Conservation (phyloP, 83 land plant genomes). For the Isoetes engelmannii region DNA sequence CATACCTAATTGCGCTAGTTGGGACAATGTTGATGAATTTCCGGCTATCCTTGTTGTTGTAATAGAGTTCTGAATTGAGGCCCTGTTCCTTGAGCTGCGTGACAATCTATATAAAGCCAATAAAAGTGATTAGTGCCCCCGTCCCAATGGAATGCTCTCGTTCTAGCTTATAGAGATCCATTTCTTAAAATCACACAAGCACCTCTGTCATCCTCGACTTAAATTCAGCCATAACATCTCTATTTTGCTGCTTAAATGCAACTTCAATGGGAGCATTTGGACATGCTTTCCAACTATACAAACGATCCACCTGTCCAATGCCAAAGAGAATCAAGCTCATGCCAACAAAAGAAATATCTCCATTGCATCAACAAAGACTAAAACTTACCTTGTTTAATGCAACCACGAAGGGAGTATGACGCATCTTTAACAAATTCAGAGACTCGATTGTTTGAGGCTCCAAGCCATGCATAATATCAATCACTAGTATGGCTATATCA, state of each 20-base stretch:
- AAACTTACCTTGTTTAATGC: slow-evolving; percentile 84
- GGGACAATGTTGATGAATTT: slow-evolving; percentile 87
- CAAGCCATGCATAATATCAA: slow-evolving; percentile 98
- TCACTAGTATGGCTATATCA: slow-evolving; percentile 94
- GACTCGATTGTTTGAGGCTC: slow-evolving; percentile 97
- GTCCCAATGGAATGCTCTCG: background rate
- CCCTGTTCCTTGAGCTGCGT: slow-evolving; percentile 88
- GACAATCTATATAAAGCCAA: slow-evolving; percentile 42
- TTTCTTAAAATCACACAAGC: background rate
- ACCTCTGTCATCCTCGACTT: slow-evolving; percentile 66
- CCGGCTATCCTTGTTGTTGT: slow-evolving; percentile 70
- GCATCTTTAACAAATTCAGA: slow-evolving; percentile 69
- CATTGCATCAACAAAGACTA: background rate
- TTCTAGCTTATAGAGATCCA: background rate
- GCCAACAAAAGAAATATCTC: background rate
- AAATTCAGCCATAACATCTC: slow-evolving; percentile 75
- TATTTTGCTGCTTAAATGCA: slow-evolving; percentile 63
- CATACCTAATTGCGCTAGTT: slow-evolving; percentile 88
- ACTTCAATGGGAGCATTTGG: slow-evolving; percentile 73
- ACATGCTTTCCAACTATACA: slow-evolving; percentile 79
- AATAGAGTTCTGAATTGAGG: slow-evolving; percentile 87
- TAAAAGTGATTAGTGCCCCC: background rate
- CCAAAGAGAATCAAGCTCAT: background rate
- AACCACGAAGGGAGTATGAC: slow-evolving; percentile 88
- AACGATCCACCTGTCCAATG: slow-evolving; percentile 67